Evolutionary conservation across 2,329 filamentous ascomycete genomes (phyloP).

Genomic region (Sphaerulina populicola): DNA sequence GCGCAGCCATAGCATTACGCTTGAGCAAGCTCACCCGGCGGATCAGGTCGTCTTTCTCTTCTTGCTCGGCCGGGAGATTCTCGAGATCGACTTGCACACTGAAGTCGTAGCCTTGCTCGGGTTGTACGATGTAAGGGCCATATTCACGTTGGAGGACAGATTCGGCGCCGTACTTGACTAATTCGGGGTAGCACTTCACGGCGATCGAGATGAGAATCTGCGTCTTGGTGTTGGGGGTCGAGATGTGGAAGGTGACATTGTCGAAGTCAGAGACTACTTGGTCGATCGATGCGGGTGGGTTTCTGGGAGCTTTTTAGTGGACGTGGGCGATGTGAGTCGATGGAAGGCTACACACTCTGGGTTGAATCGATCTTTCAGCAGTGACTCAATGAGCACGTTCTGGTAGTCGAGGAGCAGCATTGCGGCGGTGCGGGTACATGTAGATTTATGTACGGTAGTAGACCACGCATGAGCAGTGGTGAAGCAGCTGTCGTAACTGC

Average conservation of each 20-base stretch:
- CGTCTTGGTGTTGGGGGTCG: constrained; percentile 85
- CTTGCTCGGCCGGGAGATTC: constrained; percentile 71
- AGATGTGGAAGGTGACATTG: constrained; percentile 96
- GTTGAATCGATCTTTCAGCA: constrained; percentile 86
- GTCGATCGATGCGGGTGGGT: constrained; percentile 80
- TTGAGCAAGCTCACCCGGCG: constrained; percentile 84
- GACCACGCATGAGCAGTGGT: neutral
- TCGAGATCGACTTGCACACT: constrained; percentile 86
- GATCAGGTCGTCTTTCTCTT: constrained; percentile 78
- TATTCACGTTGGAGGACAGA: constrained; percentile 91
- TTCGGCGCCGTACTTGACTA: constrained; percentile 87
- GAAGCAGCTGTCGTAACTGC: constrained; percentile 8
- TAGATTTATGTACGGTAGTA: neutral
- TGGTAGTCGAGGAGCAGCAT: constrained; percentile 98
- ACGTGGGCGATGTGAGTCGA: neutral
- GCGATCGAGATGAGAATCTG: constrained; percentile 91
- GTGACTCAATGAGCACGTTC: constrained; percentile 93
- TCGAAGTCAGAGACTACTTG: constrained; percentile 99
- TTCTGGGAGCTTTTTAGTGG: constrained; percentile 48
- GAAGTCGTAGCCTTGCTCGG: constrained; percentile 92
- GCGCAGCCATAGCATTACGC: constrained; percentile 97
- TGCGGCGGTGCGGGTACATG: constrained; percentile 19
- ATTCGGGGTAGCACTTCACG: constrained; percentile 88
- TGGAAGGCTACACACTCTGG: constrained; percentile 21
- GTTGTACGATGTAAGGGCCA: constrained; percentile 75